These are phyloP conservation scores for Clathrus columnatus DNA, from an alignment of 768 basidiomycete species.

Conservation along the genomic window DNA sequence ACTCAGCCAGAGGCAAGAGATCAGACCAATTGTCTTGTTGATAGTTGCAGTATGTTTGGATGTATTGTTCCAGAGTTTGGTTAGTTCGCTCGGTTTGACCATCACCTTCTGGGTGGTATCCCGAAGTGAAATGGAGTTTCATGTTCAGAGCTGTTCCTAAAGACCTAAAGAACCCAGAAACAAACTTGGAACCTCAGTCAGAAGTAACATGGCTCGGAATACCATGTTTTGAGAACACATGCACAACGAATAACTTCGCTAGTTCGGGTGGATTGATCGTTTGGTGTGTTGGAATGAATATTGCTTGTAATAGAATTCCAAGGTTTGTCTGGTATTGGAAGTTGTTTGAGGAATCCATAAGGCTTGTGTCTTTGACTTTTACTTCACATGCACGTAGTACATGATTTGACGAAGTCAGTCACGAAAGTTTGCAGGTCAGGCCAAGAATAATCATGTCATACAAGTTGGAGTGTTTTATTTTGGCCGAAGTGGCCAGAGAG, in stretches of 20 bases:
- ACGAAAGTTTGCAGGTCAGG: slow-evolving; percentile 22
- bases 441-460: slow-evolving; percentile 34
- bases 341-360: slow-evolving; percentile 25
- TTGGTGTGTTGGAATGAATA: slow-evolving; percentile 32
- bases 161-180: not conserved
- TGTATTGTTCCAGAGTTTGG: slow-evolving; percentile 32
- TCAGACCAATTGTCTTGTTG: slow-evolving; percentile 28
- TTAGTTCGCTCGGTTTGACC: slow-evolving; percentile 35
- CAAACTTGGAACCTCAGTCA: not conserved
- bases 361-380: slow-evolving; percentile 28
- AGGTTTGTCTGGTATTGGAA: slow-evolving; percentile 18
- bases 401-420: slow-evolving; percentile 26
- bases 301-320: slow-evolving; percentile 30
- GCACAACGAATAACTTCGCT: slow-evolving; percentile 26
- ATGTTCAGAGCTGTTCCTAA: not conserved
- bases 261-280: slow-evolving; percentile 23
- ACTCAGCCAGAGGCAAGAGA: slow-evolving; percentile 25
- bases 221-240: slow-evolving; percentile 1
- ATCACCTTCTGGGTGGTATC: slow-evolving; percentile 1
- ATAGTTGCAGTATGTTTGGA: slow-evolving; percentile 26
- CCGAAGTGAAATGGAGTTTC: not conserved
- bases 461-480: slow-evolving; percentile 22
- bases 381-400: slow-evolving; percentile 25
- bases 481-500: slow-evolving; percentile 35
- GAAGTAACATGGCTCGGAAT: not conserved